Evolutionary conservation across 148 eudicot species (phyloP), one percentile per base, ranked within the genome.

Genomic region (Beta vulgaris): DNA sequence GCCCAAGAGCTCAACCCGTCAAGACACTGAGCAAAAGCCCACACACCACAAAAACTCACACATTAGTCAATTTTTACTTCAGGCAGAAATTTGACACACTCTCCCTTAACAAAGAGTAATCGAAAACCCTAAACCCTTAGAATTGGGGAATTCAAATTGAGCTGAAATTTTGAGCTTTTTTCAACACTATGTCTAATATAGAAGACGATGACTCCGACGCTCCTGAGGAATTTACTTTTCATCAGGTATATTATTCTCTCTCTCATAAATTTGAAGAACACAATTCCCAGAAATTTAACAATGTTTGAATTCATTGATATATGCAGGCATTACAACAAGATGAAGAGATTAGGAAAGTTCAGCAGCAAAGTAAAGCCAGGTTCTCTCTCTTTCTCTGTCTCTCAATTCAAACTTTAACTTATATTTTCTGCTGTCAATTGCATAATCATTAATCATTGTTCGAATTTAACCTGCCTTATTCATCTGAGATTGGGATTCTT

Each of bases 171-270:
- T 13, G 21, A 79, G 31, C 67, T n/a, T n/a, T n/a, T n/a, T n/a
- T n/a, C n/a, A n/a, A n/a, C n/a, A n/a, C n/a, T 29, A 92, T 92
- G 98, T 73, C 90, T 58, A 69, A 59, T 37, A 82, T 83, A 77
- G 87, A 80, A 67, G 84, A 75, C 39, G 88, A 82, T 18, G 92
- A 93, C 35, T 85, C 88, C 26, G 98, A 88, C 48, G 97, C 90
- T 76, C 98, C 98, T 3, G 98, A 91, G 64, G 97, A 91, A 75
- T 85, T 89, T 76, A 86, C 94, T 6, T 28, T 82, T 49, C 82
- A 87, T 59, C 90, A 93, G 92, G 98, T 71, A 12, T 67, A 3
- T 53, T 61, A 69, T 65, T 70, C 25, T 49, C 53, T 37, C 39
- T 40, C 13, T 55, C 40, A 0, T n/a, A 15, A 25, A 1, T 4